Percentiles rank a stretch among this genome's conserved stretches.
These are phyloP conservation scores for Akanthomyces uredinophilus DNA, from an alignment of 2,329 filamentous ascomycete genomes.

Conservation along the genomic window DNA sequence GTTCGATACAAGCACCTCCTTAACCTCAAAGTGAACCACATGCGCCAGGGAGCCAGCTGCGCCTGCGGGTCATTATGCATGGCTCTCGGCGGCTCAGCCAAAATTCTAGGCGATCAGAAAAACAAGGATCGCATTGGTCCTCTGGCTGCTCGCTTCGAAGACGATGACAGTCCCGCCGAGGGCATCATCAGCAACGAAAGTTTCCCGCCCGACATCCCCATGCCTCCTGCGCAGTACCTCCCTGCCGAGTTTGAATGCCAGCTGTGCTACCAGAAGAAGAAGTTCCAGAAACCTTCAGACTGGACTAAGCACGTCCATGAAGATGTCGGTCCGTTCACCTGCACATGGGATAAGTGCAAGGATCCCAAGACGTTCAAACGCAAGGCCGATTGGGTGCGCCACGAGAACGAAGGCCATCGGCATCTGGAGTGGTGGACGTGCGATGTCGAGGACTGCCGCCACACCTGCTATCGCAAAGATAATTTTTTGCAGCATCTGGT, in stretches of 20 bases:
- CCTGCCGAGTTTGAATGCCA: conserved; percentile 89
- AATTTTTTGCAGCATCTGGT: conserved; percentile 93
- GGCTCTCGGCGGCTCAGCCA: conserved; percentile 60
- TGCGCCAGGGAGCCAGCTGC: conserved; percentile 57
- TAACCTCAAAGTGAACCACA: conserved; percentile 64
- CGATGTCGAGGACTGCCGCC: conserved; percentile 71
- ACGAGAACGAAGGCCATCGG: conserved; percentile 87
- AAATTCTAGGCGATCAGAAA: conserved; percentile 51
- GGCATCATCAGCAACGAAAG: conserved; percentile 64
- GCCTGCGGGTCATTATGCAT: conserved; percentile 58
- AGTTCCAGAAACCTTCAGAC: conserved; percentile 84
- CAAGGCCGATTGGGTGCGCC: conserved; percentile 92
- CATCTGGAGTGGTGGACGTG: conserved; percentile 91
- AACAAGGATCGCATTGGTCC: conserved; percentile 56
- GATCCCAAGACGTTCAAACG: conserved; percentile 91
- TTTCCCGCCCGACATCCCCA: conserved; percentile 75
- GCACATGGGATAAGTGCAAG: conserved; percentile 76
- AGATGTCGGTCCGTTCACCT: conserved; percentile 88
- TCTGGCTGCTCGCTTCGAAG: conserved; percentile 43
- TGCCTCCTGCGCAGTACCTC: conserved; percentile 70
- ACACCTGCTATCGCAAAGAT: conserved; percentile 80
- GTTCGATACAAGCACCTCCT: conserved; percentile 74
- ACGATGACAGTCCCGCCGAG: conserved; percentile 62
- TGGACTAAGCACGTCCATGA: conserved; percentile 97
- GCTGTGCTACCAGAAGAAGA: conserved; percentile 79